Conservation (phyloP, 148 eudicot species). For the Beta vulgaris region DNA sequence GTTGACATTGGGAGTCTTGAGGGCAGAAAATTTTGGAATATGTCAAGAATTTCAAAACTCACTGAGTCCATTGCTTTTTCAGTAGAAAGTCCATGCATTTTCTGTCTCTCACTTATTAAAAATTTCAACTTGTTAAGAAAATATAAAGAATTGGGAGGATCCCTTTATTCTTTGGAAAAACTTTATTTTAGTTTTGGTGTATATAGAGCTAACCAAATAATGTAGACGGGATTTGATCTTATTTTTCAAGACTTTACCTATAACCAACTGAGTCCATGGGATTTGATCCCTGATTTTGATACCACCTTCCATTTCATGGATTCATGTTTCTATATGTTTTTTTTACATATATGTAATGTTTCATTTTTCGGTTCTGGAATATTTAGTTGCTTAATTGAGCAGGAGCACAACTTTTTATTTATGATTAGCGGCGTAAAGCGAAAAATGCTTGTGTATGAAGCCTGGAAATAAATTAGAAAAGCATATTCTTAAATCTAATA, state of each 20-base stretch:
- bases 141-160: constrained; percentile 13
- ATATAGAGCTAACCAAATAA: too few relatives aligned
- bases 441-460: not conserved
- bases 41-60: constrained; percentile 26
- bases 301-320: too few relatives aligned
- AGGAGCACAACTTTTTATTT: constrained; percentile 13
- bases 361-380: constrained; percentile 15
- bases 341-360: not conserved
- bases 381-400: constrained; percentile 18
- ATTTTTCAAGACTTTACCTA: too few relatives aligned
- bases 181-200: too few relatives aligned
- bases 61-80: constrained; percentile 26
- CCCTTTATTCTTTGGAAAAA: constrained; percentile 20
- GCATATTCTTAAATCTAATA: constrained; percentile 22
- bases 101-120: not conserved
- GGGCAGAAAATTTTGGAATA: constrained; percentile 17
- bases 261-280: too few relatives aligned
- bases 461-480: not conserved
- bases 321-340: not conserved
- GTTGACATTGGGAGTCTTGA: constrained; percentile 29
- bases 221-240: too few relatives aligned
- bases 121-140: constrained; percentile 12
- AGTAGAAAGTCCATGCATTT: constrained; percentile 8
- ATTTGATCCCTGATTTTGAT: too few relatives aligned
- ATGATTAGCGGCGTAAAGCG: constrained; percentile 16